A percentile compares a stretch with the other conserved stretches of the same genome.
Conservation (phyloP, 202 grass and related monocot genomes). For the Saccharum hybrid region DNA sequence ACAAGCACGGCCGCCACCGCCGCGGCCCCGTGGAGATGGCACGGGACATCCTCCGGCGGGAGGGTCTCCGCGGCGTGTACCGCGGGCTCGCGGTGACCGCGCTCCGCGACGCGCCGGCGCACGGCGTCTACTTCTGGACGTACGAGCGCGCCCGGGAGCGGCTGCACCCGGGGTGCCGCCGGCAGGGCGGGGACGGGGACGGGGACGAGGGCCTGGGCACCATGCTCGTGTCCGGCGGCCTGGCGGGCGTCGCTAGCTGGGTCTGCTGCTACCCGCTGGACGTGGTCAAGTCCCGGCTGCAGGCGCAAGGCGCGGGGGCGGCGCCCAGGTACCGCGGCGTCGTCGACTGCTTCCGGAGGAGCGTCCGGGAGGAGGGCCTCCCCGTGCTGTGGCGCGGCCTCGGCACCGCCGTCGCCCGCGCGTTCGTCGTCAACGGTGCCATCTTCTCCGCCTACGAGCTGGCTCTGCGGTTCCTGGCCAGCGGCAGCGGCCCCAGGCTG, state of each 20-base stretch:
- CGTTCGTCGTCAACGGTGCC: slow-evolving; percentile 90
- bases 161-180: slow-evolving; percentile 81
- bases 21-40: slow-evolving; percentile 67
- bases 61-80: slow-evolving; percentile 79
- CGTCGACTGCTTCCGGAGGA: slow-evolving; percentile 79
- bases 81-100: slow-evolving; percentile 74
- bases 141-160: slow-evolving; percentile 79
- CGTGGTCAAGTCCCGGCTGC: slow-evolving; percentile 95
- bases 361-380: slow-evolving; percentile 81
- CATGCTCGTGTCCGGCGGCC: slow-evolving; percentile 85
- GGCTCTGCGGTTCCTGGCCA: slow-evolving; percentile 65
- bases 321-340: slow-evolving; percentile 68
- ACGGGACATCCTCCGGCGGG: slow-evolving; percentile 56
- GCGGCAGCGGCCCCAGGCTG: slow-evolving; percentile 43
- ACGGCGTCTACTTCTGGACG: slow-evolving; percentile 96
- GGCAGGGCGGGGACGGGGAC: slow-evolving; percentile 23
- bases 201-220: slow-evolving; percentile 68
- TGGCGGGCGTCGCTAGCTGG: slow-evolving; percentile 95
- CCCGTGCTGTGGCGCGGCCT: slow-evolving; percentile 91
- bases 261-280: slow-evolving; percentile 91
- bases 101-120: slow-evolving; percentile 84
- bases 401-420: slow-evolving; percentile 80
- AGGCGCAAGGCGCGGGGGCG: slow-evolving; percentile 58
- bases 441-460: slow-evolving; percentile 95
- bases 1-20: not conserved